Evolutionary conservation across 768 basidiomycete genomes (phyloP), one percentile per base, ranked within the genome.

Genomic region (Lentinula lateritia): DNA sequence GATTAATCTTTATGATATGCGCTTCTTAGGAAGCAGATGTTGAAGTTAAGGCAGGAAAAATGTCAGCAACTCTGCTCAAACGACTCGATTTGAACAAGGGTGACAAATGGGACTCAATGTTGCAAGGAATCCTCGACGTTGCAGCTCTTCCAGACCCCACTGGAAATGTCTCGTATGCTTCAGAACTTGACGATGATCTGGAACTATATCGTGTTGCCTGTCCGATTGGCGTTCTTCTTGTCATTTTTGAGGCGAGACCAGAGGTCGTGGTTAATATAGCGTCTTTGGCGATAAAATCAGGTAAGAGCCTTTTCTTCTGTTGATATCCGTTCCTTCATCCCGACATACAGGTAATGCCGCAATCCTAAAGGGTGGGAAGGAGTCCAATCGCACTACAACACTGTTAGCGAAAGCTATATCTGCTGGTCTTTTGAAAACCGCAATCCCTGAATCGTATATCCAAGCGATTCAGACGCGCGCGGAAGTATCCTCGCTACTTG

Each of bases 241-340:
- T 98, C 64, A 96, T 99, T 63, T 99, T 99, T 67, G 97, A 98
- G 73, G 92, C 96, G 3, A 83, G 96, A 34, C 97, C 97, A 1
- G 97, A 99, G 72, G 96, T 99, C 12, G 93, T 98, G 28, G 92
- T 98, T 43, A 98, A 98, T 71, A 98, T 99, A 64, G 93, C 97
- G 5, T 85, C 95, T 0, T 77, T 98, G 69, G 96, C 97, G 1
- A 92, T 99, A 70, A 99, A 98, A 73, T 97, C 95, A 35, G 96
- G 96, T 93, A 63, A 62, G 85, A 69, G 18, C 5, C 50, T 18
- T 60, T 45, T 52, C 18, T 39, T 20, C 39, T 2, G 13, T 16
- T 15, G 41, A 59, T 28, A 28, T 32, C 18, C 6, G 42, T n/a
- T 23, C 39, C 13, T 60, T 16, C 4, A 9, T 23, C 9, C 23